Evolutionary conservation across 805 yeast genomes (phyloP).

Genomic region (Saccharomycodes ludwigii): DNA sequence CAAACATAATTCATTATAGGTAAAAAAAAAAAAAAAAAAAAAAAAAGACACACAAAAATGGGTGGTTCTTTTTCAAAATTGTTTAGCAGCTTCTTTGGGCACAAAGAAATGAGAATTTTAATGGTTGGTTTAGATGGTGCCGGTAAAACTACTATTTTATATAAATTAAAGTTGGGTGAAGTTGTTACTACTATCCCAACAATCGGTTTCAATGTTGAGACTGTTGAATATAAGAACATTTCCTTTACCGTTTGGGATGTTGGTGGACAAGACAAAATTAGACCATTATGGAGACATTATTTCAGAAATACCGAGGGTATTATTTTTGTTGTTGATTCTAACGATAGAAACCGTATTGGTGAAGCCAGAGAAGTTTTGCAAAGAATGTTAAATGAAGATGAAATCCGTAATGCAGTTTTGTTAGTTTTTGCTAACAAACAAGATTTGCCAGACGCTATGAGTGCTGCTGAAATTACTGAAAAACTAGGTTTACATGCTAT

Average conservation of each 20-base stretch:
- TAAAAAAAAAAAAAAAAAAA: too few relatives aligned
- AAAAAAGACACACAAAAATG: conserved; percentile 39
- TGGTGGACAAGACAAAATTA: conserved; percentile 98
- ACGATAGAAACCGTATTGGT: conserved; percentile 94
- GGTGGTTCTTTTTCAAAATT: conserved; percentile 92
- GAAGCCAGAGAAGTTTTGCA: conserved; percentile 98
- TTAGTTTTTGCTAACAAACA: conserved; percentile 96
- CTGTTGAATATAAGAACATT: conserved; percentile 94
- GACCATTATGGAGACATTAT: conserved; percentile 98
- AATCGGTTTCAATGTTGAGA: conserved; percentile 94
- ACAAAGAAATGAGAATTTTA: conserved; percentile 94
- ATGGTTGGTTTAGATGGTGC: conserved; percentile 99
- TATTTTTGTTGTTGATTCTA: conserved; percentile 93
- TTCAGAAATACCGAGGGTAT: conserved; percentile 98
- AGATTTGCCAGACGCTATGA: conserved; percentile 98
- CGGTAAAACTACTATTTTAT: conserved; percentile 94
- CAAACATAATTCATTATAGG: too few relatives aligned
- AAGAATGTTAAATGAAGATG: conserved; percentile 97
- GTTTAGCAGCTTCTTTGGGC: conserved; percentile 91
- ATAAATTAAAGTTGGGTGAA: conserved; percentile 91
- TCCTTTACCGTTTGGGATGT: conserved; percentile 98
- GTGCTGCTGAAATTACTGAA: conserved; percentile 96
- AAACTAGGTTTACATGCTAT: conserved; percentile 92
- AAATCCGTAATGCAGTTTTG: conserved; percentile 90
- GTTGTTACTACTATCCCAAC: conserved; percentile 94